A percentile compares a stretch with the other conserved stretches of the same genome.
Conservation (phyloP, 2,329 filamentous ascomycete genomes). For the Chaetomiaceae sp. region DNA sequence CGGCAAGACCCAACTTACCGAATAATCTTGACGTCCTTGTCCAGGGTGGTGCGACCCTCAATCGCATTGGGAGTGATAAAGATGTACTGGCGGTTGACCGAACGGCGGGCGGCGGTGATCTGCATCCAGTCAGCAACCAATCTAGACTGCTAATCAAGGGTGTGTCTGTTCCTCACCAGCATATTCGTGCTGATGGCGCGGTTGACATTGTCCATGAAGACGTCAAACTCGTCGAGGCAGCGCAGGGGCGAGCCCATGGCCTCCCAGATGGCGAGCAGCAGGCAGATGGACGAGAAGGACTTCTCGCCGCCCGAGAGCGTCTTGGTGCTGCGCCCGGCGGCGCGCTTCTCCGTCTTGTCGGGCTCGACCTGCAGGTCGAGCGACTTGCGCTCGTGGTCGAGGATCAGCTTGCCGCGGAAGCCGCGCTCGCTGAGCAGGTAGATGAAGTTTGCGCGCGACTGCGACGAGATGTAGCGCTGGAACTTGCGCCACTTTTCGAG, state of each 20-base stretch:
- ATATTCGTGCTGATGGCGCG: conserved; percentile 88
- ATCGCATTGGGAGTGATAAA: conserved; percentile 93
- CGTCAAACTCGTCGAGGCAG: conserved; percentile 96
- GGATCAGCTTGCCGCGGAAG: conserved; percentile 75
- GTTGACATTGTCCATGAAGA: conserved; percentile 99
- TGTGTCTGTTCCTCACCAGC: conserved; percentile 59
- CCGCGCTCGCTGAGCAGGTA: conserved; percentile 85
- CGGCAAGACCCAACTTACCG: conserved; percentile 44
- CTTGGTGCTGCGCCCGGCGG: conserved; percentile 75
- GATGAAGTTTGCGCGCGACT: conserved; percentile 78
- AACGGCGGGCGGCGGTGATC: conserved; percentile 79
- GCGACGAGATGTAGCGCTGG: conserved; percentile 77
- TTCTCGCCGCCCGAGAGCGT: conserved; percentile 96
- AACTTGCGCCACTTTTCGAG: conserved; percentile 75
- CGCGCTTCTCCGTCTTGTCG: conserved; percentile 63
- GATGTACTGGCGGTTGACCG: conserved; percentile 90
- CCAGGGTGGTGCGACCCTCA: conserved; percentile 51
- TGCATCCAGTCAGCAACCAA: conserved; percentile 35
- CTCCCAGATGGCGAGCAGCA: conserved; percentile 91
- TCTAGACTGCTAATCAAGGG: no score
- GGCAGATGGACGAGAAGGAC: conserved; percentile 93
- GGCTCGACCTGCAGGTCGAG: conserved; percentile 75
- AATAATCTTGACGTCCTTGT: conserved; percentile 73
- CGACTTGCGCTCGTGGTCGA: conserved; percentile 70
- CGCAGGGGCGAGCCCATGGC: conserved; percentile 94